Conservation (phyloP, 2,329 filamentous ascomycete species). For the Aspergillus sp. region DNA sequence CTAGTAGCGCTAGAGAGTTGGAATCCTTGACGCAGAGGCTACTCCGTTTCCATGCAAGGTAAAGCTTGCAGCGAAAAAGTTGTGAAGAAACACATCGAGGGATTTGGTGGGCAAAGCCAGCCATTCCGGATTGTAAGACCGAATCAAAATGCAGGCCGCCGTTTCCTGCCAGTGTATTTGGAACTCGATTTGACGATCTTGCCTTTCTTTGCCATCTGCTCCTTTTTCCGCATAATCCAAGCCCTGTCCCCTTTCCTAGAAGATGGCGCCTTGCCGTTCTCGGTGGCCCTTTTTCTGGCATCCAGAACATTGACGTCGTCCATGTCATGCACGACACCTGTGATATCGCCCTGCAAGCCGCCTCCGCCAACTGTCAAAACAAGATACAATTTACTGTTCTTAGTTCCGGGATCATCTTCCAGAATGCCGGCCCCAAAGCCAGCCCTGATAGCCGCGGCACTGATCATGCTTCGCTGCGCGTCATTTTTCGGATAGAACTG, state of each 20-base stretch:
- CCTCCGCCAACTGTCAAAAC: slow-evolving; percentile 86
- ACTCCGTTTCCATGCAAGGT: neutral
- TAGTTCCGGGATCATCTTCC: slow-evolving; percentile 93
- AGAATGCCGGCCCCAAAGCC: slow-evolving; percentile 93
- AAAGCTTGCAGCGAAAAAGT: neutral
- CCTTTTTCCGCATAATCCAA: slow-evolving; percentile 67
- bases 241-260: slow-evolving; percentile 51
- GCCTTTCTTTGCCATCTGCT: slow-evolving; percentile 88
- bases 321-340: slow-evolving; percentile 84
- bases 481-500: slow-evolving; percentile 99
- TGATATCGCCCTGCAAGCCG: slow-evolving; percentile 70
- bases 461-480: slow-evolving; percentile 87
- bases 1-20: neutral
- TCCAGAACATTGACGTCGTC: slow-evolving; percentile 82
- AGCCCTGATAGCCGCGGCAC: slow-evolving; percentile 82
- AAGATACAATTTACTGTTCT: slow-evolving; percentile 94
- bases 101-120: neutral
- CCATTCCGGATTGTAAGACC: neutral
- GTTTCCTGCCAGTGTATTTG: slow-evolving; percentile 91
- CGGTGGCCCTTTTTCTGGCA: slow-evolving; percentile 54
- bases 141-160: slow-evolving; percentile 69
- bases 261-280: slow-evolving; percentile 41
- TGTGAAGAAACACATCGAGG: neutral
- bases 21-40: neutral
- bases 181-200: slow-evolving; percentile 90